Percentiles rank a stretch among this genome's conserved stretches.
phyloP scores from a whole-genome alignment of 192 early-diverging fungal genomes.

The Coemansia sp. region DNA sequence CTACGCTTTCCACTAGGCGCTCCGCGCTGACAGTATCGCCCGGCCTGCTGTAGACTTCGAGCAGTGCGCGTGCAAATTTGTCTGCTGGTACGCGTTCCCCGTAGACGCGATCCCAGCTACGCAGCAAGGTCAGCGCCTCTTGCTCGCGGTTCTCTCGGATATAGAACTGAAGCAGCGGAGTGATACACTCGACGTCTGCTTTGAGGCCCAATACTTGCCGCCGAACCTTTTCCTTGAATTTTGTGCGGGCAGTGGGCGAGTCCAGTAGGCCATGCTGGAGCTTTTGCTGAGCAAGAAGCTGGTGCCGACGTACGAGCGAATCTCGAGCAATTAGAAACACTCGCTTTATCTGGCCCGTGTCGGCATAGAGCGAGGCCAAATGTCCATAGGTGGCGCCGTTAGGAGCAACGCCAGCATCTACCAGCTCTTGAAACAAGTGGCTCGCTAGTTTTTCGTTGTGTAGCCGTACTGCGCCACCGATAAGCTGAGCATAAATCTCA shows the following conservation, averaged over 20 bases:
- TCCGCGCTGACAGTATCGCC: slow-evolving; percentile 17
- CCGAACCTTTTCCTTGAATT: slow-evolving; percentile 9
- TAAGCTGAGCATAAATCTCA: slow-evolving; percentile 36
- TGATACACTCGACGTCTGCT: slow-evolving; percentile 40
- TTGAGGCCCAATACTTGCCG: slow-evolving; percentile 21
- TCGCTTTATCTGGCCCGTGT: slow-evolving; percentile 28
- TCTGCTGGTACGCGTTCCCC: slow-evolving; percentile 28
- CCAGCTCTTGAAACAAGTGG: slow-evolving; percentile 44
- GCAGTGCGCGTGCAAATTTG: slow-evolving; percentile 40
- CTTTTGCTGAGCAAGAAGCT: slow-evolving; percentile 11
- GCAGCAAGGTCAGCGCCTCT: slow-evolving; percentile 35
- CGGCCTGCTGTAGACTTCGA: slow-evolving; percentile 34
- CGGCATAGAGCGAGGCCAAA: slow-evolving; percentile 40
- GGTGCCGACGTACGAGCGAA: slow-evolving; percentile 20
- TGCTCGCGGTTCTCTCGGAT: slow-evolving; percentile 21
- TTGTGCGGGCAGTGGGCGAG: slow-evolving; percentile 6
- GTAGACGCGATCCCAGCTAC: slow-evolving; percentile 41
- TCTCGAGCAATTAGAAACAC: slow-evolving; percentile 42
- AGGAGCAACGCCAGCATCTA: slow-evolving; percentile 35
- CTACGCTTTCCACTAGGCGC: slow-evolving; percentile 11
- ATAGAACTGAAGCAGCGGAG: slow-evolving; percentile 44
- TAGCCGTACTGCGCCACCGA: slow-evolving; percentile 41
- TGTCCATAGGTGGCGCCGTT: slow-evolving; percentile 35
- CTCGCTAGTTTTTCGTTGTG: slow-evolving; percentile 35
- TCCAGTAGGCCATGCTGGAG: neutral